Evolutionary conservation across 441 rosid species (phyloP).

Genomic region (Dalechampia spathulata): DNA sequence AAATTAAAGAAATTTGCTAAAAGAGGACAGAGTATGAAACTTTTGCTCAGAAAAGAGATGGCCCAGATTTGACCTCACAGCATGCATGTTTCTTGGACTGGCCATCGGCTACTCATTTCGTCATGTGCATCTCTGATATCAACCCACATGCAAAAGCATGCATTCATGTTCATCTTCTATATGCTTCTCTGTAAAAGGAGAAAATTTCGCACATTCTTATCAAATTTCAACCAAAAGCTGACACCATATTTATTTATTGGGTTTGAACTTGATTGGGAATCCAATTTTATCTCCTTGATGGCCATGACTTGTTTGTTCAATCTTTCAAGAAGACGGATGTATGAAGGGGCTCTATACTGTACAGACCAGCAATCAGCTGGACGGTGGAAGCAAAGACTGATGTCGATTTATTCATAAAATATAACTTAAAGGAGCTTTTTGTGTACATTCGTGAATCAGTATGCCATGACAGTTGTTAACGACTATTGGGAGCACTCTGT

Average conservation of each 20-base stretch:
- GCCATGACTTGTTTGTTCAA: neutral
- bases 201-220: constrained; percentile 12
- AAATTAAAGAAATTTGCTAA: no score
- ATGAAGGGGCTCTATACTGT: no score
- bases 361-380: no score
- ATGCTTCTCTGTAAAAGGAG: constrained; percentile 20
- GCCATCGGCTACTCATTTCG: constrained; percentile 8
- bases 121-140: constrained; percentile 48
- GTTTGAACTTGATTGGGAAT: neutral
- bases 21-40: neutral
- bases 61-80: constrained; percentile 15
- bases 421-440: no score
- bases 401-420: no score
- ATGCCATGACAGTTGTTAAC: no score
- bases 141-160: constrained; percentile 43
- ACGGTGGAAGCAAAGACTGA: no score
- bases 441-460: no score
- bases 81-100: constrained; percentile 8
- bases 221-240: constrained; percentile 26
- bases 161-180: constrained; percentile 34
- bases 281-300: neutral
- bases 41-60: constrained; percentile 12
- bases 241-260: constrained; percentile 11
- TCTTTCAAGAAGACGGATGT: neutral
- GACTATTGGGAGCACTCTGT: no score